phyloP scores from a whole-genome alignment of 768 basidiomycete species.

The Serpula lacrymans region DNA sequence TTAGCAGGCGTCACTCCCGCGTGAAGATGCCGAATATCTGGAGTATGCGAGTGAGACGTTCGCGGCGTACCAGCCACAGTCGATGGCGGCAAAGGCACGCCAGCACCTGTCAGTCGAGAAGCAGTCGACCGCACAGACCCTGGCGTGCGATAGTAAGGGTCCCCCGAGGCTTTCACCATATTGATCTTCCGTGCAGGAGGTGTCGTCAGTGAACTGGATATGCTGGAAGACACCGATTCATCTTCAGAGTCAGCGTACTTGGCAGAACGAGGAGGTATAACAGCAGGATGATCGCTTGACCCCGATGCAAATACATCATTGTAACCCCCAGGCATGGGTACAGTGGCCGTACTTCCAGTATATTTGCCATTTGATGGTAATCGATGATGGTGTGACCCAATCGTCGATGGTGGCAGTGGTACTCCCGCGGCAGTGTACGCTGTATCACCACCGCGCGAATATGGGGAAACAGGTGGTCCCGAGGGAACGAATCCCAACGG shows the following conservation, averaged over 20 bases:
- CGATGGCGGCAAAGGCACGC: conserved; percentile 6
- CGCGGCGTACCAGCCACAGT: conserved; percentile 12
- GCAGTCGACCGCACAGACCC: conserved; percentile 6
- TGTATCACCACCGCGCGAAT: conserved; percentile 11
- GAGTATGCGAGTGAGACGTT: conserved; percentile 14
- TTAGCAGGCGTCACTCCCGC: conserved; percentile 21
- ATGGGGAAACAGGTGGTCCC: conserved; percentile 16
- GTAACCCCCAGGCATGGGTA: conserved; percentile 11
- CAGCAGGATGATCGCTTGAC: conserved; percentile 12
- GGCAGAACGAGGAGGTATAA: conserved; percentile 27
- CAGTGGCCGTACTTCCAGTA: conserved; percentile 9
- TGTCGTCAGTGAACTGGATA: conserved; percentile 33
- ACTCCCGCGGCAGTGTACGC: conserved; percentile 24
- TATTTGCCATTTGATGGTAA: conserved; percentile 15
- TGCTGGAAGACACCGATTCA: conserved; percentile 18
- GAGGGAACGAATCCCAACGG: conserved; percentile 37
- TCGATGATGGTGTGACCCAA: conserved; percentile 20
- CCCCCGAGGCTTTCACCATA: too few species aligned
- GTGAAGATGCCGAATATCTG: conserved; percentile 8
- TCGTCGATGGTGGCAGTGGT: conserved; percentile 28
- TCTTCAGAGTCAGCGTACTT: conserved; percentile 17
- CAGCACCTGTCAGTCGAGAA: conserved; percentile 10
- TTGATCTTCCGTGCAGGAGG: conserved; percentile 23
- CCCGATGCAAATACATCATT: conserved; percentile 5
- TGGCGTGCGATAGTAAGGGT: neutral